phyloP scores from a whole-genome alignment of 768 basidiomycete species.

The Pholiota microspora region DNA sequence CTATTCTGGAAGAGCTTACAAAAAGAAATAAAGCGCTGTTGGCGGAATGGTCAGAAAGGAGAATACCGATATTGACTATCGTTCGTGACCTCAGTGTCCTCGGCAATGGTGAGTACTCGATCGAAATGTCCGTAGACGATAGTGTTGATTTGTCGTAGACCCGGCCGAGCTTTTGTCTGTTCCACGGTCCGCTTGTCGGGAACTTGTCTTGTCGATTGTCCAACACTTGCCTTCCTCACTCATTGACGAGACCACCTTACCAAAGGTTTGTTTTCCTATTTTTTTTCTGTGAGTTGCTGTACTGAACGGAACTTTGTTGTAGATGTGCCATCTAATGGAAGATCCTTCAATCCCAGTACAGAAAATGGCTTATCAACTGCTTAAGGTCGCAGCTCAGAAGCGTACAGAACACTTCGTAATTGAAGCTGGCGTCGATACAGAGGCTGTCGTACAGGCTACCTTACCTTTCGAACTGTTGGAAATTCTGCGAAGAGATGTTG shows the following conservation, averaged over 20 bases:
- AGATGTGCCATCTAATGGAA: conserved; percentile 81
- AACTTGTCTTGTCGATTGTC: conserved; percentile 66
- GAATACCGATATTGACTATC: conserved; percentile 48
- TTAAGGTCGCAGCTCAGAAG: conserved; percentile 66
- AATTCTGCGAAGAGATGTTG: conserved; percentile 52
- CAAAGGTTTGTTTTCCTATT: conserved; percentile 44
- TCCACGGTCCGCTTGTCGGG: conserved; percentile 67
- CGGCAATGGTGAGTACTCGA: conserved; percentile 42
- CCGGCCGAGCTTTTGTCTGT: conserved; percentile 23
- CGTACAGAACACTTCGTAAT: conserved; percentile 84
- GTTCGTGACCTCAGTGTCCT: conserved; percentile 60
- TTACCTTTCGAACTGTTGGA: conserved; percentile 68
- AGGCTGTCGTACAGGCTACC: conserved; percentile 27
- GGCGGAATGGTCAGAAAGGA: conserved; percentile 63
- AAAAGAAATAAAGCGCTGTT: conserved; percentile 72
- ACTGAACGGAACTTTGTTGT: neutral
- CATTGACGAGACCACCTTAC: conserved; percentile 60
- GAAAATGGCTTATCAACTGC: conserved; percentile 72
- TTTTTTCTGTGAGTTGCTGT: neutral
- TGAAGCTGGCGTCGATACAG: conserved; percentile 79
- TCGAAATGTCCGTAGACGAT: neutral
- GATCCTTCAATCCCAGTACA: conserved; percentile 68
- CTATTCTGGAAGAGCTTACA: conserved; percentile 66
- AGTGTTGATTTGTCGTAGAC: conserved; percentile 9
- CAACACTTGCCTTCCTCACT: conserved; percentile 63